A percentile compares a stretch with the other conserved stretches of the same genome.
Conservation (phyloP, 768 basidiomycete species). For the Rossbeevera mucosa region DNA sequence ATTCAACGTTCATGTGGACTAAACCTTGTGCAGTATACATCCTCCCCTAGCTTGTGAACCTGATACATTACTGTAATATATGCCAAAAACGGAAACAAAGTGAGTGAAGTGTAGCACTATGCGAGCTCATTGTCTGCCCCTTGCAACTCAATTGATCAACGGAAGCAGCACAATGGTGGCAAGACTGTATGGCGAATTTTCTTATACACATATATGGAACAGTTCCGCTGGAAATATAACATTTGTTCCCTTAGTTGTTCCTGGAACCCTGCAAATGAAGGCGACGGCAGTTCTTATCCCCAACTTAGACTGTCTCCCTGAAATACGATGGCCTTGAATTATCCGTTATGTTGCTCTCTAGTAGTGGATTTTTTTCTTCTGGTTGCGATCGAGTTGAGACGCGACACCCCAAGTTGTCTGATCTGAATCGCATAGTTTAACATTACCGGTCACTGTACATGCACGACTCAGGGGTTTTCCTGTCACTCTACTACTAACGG, state of each 20-base stretch:
- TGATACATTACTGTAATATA: background rate
- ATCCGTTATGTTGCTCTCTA: background rate
- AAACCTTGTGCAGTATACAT: background rate
- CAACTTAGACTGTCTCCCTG: background rate
- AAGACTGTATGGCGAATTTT: background rate
- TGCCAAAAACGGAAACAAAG: background rate
- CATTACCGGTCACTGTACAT: background rate
- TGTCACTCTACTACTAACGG: too few relatives aligned
- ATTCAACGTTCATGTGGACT: background rate
- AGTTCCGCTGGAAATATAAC: background rate
- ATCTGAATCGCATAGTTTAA: too few relatives aligned
- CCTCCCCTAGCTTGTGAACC: background rate
- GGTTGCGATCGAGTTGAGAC: too few relatives aligned
- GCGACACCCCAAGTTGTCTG: background rate
- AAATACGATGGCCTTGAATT: background rate
- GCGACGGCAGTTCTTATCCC: background rate
- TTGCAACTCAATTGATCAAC: background rate
- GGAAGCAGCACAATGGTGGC: background rate
- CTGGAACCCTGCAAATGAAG: background rate
- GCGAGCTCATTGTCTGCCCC: background rate
- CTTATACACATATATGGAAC: background rate
- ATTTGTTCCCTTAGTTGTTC: background rate
- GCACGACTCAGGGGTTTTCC: too few relatives aligned
- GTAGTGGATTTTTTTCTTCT: background rate
- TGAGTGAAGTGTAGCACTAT: background rate